Base-by-base conservation (phyloP, 2,329 filamentous ascomycete species). In the Rugonectria rugulosa region DNA sequence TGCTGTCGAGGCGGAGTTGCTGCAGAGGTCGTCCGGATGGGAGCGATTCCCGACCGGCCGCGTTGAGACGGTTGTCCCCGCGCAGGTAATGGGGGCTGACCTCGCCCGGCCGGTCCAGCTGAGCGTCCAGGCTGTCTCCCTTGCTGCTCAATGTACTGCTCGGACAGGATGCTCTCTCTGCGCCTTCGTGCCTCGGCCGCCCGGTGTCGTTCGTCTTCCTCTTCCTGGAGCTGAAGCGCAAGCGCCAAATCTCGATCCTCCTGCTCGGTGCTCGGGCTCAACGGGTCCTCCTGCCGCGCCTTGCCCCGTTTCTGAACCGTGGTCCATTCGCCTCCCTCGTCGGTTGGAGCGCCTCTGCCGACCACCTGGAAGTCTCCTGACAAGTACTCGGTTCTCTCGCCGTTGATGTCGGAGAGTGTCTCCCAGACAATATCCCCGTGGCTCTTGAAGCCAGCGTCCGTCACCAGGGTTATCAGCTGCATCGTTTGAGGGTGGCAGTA, bases 391-490 rank as follows among this genome's bases (percentile, higher is more conserved):
- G 91, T 88, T 12, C 84, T 84, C 66, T 90, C 88, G 7, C 95
- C 95, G 46, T 88, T 95, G 19, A 97, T 88, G 66, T 98, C 94
- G 1, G 90, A 88, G 2, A 99, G 80, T 9, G 89, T 95, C 74
- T 99, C 95, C 95, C 95, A 99, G 0, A 99, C 91, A 11, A 99
- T 87, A 70, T 98, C 94, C 14, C 92, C 89, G 64, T 97, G 92
- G 9, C 82, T 84, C 10, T 89, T 88, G 68, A 96, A 99, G 1
- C 95, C 95, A 21, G 92, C 90, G 70, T 99, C 95, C 0, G 95
- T 98, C 12, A 99, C 92, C 3, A 99, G 78, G 0, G 90, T 92
- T 60, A 94, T 84, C 1, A 98, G 81, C 62, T 90, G 83, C 34
- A 86, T 81, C 1, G 88, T 91, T 38, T 87, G 79, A 0, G 94